A percentile compares a stretch with the other conserved stretches of the same genome.
Conservation (phyloP, 352 stramenopile species). For the Globisporangium radiosum region DNA sequence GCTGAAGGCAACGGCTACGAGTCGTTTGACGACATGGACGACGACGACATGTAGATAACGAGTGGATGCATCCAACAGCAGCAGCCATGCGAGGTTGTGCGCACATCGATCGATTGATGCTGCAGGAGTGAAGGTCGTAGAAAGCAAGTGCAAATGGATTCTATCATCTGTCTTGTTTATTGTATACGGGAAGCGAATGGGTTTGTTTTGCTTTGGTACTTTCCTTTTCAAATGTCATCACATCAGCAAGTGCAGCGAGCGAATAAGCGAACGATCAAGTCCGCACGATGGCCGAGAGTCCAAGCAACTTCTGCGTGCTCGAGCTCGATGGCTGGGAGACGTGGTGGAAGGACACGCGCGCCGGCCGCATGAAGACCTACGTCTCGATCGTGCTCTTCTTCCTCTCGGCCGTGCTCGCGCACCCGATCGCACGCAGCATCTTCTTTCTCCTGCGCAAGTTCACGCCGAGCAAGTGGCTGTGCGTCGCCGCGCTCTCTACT, state of each 20-base stretch:
- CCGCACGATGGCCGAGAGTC: slow-evolving; percentile 8
- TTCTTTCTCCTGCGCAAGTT: slow-evolving; percentile 59
- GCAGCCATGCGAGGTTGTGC: neutral
- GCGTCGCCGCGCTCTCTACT: slow-evolving; percentile 7
- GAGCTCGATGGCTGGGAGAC: slow-evolving; percentile 37
- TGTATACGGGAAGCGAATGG: too few relatives aligned
- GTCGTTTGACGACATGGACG: slow-evolving; percentile 32
- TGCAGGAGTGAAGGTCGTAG: too few relatives aligned
- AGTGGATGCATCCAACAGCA: neutral
- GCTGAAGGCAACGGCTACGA: slow-evolving; percentile 19
- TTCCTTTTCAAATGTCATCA: neutral
- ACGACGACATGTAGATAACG: slow-evolving; percentile 10
- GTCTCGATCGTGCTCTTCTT: slow-evolving; percentile 73
- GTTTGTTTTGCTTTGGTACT: neutral
- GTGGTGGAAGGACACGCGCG: slow-evolving; percentile 54
- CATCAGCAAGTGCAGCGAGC: neutral
- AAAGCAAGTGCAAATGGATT: too few relatives aligned
- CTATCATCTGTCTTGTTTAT: too few relatives aligned
- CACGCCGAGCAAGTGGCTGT: slow-evolving; percentile 52
- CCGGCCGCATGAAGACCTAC: slow-evolving; percentile 47
- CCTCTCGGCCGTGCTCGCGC: slow-evolving; percentile 62
- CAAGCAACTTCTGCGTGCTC: slow-evolving; percentile 39
- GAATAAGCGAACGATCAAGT: neutral
- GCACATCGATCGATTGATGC: too few relatives aligned
- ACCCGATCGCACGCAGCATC: slow-evolving; percentile 56